Conservation (phyloP, 495 filamentous ascomycete species). For the Parmelia sp. region DNA sequence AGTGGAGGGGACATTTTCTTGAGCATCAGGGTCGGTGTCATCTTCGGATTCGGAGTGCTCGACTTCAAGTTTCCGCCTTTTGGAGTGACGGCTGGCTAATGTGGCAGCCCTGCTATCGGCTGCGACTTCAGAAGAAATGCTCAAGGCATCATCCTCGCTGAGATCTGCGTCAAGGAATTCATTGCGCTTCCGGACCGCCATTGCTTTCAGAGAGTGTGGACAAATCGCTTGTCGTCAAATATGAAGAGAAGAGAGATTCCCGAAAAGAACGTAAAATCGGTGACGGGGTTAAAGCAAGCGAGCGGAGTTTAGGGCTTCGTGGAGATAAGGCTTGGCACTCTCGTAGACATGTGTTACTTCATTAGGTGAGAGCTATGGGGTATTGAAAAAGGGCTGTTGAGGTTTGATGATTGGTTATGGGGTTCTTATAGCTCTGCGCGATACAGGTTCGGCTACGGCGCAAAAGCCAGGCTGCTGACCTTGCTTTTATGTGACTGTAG, state of each 20-base stretch:
- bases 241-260: neutral
- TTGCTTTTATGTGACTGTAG: neutral
- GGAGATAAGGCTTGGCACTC: no score
- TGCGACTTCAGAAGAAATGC: conserved; percentile 63
- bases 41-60: conserved; percentile 9
- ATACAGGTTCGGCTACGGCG: neutral
- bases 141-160: conserved; percentile 58
- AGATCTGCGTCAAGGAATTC: conserved; percentile 62
- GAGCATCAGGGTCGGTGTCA: conserved; percentile 2
- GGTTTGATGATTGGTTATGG: no score
- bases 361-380: no score
- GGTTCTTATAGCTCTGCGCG: neutral
- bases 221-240: neutral
- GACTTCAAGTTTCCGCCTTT: conserved; percentile 19
- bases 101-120: conserved; percentile 38
- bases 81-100: conserved; percentile 11
- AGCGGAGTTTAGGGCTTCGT: neutral
- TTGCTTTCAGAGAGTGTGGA: conserved; percentile 24
- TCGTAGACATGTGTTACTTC: no score
- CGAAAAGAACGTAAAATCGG: neutral
- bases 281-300: neutral
- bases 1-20: neutral
- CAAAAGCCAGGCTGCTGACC: conserved; percentile 18
- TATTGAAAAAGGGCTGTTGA: no score
- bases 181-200: conserved; percentile 66